These are phyloP conservation scores for Paragyromitra xinjiangensis DNA, from an alignment of 495 filamentous ascomycete genomes.

Conservation along the genomic window DNA sequence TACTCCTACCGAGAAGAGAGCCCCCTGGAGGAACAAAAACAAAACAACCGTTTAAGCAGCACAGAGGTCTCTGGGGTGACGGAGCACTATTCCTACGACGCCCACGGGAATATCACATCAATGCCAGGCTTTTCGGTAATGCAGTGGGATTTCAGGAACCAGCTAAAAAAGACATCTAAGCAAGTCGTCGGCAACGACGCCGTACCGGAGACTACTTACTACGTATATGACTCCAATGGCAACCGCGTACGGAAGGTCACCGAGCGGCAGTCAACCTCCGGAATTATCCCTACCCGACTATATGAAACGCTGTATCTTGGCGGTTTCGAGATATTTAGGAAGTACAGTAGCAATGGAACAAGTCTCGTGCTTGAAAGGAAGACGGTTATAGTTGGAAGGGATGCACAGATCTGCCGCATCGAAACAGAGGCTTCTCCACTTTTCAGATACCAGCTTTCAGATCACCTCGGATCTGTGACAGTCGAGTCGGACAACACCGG, in stretches of 20 bases:
- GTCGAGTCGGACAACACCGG: conserved; percentile 57
- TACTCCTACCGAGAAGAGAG: neutral
- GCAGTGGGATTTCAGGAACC: conserved; percentile 53
- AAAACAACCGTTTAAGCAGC: neutral
- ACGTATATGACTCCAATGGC: conserved; percentile 55
- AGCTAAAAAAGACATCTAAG: conserved; percentile 34
- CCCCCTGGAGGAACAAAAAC: neutral
- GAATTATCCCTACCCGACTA: neutral
- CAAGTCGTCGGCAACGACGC: conserved; percentile 22
- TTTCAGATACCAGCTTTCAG: conserved; percentile 48
- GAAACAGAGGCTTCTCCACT: conserved; percentile 1
- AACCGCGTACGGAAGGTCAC: conserved; percentile 57
- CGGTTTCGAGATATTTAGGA: conserved; percentile 4
- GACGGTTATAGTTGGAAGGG: neutral
- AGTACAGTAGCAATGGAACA: neutral
- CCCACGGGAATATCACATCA: conserved; percentile 6
- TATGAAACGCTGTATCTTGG: conserved; percentile 52
- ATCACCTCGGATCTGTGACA: conserved; percentile 41
- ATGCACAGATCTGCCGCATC: neutral
- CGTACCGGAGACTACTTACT: conserved; percentile 55
- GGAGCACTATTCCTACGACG: conserved; percentile 6
- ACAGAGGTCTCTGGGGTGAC: neutral
- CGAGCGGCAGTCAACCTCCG: conserved; percentile 10
- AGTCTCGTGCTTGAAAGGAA: neutral
- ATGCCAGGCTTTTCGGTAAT: conserved; percentile 44